Percentiles rank a stretch among this genome's conserved stretches.
phyloP scores from a whole-genome alignment of 202 grass and related monocot species.

The Zizania palustris region DNA sequence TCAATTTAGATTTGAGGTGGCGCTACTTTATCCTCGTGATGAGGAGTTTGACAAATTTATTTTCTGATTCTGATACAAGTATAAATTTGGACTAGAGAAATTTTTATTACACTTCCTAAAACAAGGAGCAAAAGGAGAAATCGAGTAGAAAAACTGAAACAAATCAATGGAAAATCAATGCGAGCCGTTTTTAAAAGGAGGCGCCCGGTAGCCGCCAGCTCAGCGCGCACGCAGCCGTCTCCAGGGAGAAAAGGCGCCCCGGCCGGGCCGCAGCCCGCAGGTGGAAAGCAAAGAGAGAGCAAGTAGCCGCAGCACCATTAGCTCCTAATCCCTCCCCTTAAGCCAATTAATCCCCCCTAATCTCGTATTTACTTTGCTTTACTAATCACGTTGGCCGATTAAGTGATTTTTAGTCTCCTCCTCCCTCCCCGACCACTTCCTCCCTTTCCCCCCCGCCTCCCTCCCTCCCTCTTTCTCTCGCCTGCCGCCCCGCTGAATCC shows the following conservation, averaged over 20 bases:
- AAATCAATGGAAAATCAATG: conserved; percentile 58
- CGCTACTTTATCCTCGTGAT: too few species aligned
- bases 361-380: conserved; percentile 56
- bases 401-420: conserved; percentile 37
- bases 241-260: conserved; percentile 5
- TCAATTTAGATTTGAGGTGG: too few species aligned
- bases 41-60: too few species aligned
- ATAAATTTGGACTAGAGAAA: background rate
- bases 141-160: conserved; percentile 37
- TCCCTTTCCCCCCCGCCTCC: background rate
- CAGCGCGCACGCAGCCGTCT: conserved; percentile 57
- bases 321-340: conserved; percentile 40
- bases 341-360: conserved; percentile 24
- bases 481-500: conserved; percentile 29
- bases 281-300: conserved; percentile 41
- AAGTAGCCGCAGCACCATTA: conserved; percentile 28
- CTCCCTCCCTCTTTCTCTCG: background rate
- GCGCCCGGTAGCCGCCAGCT: conserved; percentile 56
- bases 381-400: conserved; percentile 62
- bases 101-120: background rate
- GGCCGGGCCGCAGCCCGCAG: conserved; percentile 51
- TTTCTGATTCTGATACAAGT: background rate
- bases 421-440: background rate
- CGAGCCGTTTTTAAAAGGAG: conserved; percentile 43
- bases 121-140: conserved; percentile 21